Base-by-base conservation (phyloP, 164 flowering plant species). In the Akebia trifoliata region DNA sequence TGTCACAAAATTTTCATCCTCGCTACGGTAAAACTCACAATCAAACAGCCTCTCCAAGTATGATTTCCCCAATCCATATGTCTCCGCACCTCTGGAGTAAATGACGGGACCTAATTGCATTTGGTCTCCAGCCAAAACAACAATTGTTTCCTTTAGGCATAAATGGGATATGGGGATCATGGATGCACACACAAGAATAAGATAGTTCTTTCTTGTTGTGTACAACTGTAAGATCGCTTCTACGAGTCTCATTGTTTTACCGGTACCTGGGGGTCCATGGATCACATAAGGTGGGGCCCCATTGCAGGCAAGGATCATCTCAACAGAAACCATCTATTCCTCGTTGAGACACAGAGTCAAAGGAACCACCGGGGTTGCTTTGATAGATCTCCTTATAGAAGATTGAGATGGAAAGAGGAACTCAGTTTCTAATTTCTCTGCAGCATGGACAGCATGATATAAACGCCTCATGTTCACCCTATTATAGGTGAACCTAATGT, bases 241-340 rank as follows among this genome's bases (percentile, higher is more conserved):
- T 54, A 88, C 84, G 0, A 94, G 50, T 9, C 95, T 90, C 84
- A 65, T 57, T 2, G 97, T 87, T 72, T 94, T 94, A 6, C 97
- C 99, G 8, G 99, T 94, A 30, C 99, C 97, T 0, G 97, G 99
- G 32, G 99, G 99, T 6, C 99, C 99, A 73, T 90, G 75, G 26
- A 94, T 85, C 45, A 88, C 74, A 68, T 85, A 94, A 4, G 99
- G 99, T 12, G 96, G 84, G 4, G 74, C 81, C 6, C 95, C 96
- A 71, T 72, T 68, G 72, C 91, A 86, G 15, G 84, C 81, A 57
- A 90, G 76, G 31, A 90, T 90, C 87, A 75, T 87, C 63, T 83
- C 76, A 54, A 94, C 65, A 22, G 95, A 72, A 69, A 53, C 38
- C 49, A 67, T 68, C 55, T 94, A 97, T 72, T 94, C 97, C 71